Evolutionary conservation across 345 rosid genomes (phyloP), one percentile per base, ranked within the genome.

Genomic region (Conringia planisiliqua): DNA sequence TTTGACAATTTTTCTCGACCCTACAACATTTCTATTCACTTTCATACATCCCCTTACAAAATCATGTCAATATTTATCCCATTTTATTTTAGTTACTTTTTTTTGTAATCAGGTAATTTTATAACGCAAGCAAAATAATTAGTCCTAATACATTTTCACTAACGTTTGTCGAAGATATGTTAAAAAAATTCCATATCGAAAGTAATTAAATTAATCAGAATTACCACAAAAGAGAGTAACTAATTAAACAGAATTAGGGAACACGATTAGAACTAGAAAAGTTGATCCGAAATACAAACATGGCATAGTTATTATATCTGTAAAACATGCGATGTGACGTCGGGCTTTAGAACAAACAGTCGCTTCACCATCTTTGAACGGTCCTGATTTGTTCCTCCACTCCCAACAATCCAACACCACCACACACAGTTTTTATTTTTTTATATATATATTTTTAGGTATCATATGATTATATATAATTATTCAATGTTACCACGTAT

Each of bases 271-370:
- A 47, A 20, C 8, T 20, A 48, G 5, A 8, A 18, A 48, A 48
- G 26, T 18, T 5, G 10, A 22, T 27, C 54, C 10, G 35, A 36
- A 62, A 27, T 30, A 13, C 9, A 16, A 50, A 33, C 24, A 16
- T 6, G 1, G 7, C 35, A 7, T 32, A 32, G 35, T 32, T n/a
- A 36, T 60, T 36, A 47, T 24, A n/a, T 47, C 33, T 22, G 39
- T 10, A 20, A 66, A 55, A 50, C 46, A n/a, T 70, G 66, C 52
- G 71, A 70, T 56, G 76, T 64, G 76, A 64, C 54, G 38, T 47
- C 17, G 29, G 27, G 10, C 55, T 71, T 77, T 71, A 71, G 66
- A 77, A 77, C 65, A 71, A 77, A 77, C 71, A 70, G 80, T 77
- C 51, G 20, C 7, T 70, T 76, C 52, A 36, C 59, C 51, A 64